Evolutionary conservation across 2,329 filamentous ascomycete species (phyloP).

Genomic region (Trichoderma semiorbis): DNA sequence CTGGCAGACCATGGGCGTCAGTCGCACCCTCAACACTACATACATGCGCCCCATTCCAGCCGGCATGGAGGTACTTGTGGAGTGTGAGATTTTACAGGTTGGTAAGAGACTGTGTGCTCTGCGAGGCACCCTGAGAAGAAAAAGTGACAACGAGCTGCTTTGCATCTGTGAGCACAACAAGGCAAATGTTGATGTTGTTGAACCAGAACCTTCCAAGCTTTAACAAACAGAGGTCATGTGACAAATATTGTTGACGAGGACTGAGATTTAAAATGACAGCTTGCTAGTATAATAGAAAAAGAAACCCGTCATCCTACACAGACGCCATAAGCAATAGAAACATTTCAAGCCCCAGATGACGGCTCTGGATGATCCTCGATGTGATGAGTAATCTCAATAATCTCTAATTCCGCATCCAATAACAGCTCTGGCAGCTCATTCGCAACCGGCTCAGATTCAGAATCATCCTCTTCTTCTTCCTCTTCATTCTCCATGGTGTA

Average conservation of each 20-base stretch:
- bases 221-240: conserved; percentile 14
- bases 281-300: neutral
- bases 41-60: conserved; percentile 61
- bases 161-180: conserved; percentile 63
- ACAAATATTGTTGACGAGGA: neutral
- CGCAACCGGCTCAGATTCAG: conserved; percentile 26
- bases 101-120: conserved; percentile 54
- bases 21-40: conserved; percentile 61
- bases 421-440: conserved; percentile 27
- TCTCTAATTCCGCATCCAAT: conserved; percentile 25
- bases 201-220: conserved; percentile 38
- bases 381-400: conserved; percentile 20
- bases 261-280: neutral
- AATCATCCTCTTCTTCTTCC: conserved; percentile 29
- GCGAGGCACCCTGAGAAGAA: conserved; percentile 52
- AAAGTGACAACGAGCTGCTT: conserved; percentile 50
- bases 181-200: conserved; percentile 57
- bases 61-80: conserved; percentile 50
- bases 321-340: neutral
- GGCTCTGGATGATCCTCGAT: neutral
- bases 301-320: neutral
- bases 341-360: neutral
- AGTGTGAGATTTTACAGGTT: conserved; percentile 55
- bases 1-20: conserved; percentile 62
- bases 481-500: conserved; percentile 29